Base-by-base conservation (phyloP, 2,329 filamentous ascomycete species). In the Stenocarpella maydis region DNA sequence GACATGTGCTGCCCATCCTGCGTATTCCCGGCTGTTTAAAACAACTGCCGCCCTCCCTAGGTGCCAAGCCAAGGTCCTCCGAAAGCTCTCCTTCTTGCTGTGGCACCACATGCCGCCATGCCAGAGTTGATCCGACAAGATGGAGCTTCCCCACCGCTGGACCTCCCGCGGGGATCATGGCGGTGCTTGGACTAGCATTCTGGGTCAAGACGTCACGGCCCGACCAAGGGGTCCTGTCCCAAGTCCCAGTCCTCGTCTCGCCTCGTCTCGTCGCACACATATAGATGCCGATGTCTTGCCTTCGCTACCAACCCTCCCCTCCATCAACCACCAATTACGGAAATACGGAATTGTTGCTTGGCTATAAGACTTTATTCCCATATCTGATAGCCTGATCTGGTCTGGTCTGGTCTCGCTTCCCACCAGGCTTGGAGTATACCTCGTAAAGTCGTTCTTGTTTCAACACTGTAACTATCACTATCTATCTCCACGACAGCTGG, bases 61-160 rank as follows among this genome's bases (percentile, higher is more conserved):
- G n/a, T n/a, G n/a, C n/a, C n/a, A n/a, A n/a, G n/a, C 50, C 34
- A 37, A 37, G 34, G 6, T 37, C 34, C 34, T 39, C n/a, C 28
- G 43, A 50, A n/a, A n/a, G n/a, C n/a, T n/a, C n/a, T n/a, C 50
- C 21, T 14, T 21, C 24, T 15, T 41, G 26, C 34, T 45, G 26
- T 66, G 26, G 14, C 26, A 47, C 50, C 31, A 28, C 61, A 19
- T 9, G 7, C 21, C 43, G 28, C 19, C 45, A 24, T 8, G 3
- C n/a, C n/a, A n/a, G n/a, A n/a, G n/a, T 43, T 52, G 49, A 58
- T 47, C 39, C 49, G 49, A 21, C 45, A 55, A 14, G 17, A 68
- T 68, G 67, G 67, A 39, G 50, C 49, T 65, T 68, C 67, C 50
- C 67, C 67, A 68, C 66, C 55, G 24, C 24, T 65, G 39, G 24